A percentile compares a stretch with the other conserved stretches of the same genome.
phyloP scores from a whole-genome alignment of 1,139 yeast genomes.

The Taphrina deformans region DNA sequence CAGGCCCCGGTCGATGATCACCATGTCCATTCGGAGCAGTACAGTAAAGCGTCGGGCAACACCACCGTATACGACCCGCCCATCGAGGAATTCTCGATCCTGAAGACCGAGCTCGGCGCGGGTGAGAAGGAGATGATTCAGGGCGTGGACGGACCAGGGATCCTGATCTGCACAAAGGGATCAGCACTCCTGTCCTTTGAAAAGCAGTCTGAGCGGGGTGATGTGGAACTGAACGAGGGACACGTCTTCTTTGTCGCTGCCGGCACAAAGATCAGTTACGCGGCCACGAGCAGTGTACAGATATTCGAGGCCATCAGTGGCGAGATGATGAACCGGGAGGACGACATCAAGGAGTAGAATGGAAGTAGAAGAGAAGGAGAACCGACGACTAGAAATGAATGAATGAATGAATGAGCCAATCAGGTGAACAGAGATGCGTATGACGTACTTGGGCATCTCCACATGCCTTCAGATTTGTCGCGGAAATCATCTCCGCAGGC shows the following conservation, averaged over 20 bases:
- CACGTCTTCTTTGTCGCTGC: slow-evolving; percentile 85
- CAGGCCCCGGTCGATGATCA: slow-evolving; percentile 16
- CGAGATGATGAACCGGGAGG: slow-evolving; percentile 15
- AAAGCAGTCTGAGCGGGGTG: slow-evolving; percentile 40
- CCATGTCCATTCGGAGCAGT: slow-evolving; percentile 1
- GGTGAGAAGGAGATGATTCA: slow-evolving; percentile 55
- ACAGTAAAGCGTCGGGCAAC: slow-evolving; percentile 42
- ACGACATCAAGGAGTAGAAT: background rate
- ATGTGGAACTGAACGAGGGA: slow-evolving; percentile 55
- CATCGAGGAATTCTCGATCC: slow-evolving; percentile 88
- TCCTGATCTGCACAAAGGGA: slow-evolving; percentile 81
- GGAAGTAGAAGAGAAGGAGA: background rate
- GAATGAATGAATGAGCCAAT: background rate
- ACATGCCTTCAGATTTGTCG: background rate
- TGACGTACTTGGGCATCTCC: background rate
- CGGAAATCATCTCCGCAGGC: no score
- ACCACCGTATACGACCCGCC: slow-evolving; percentile 88
- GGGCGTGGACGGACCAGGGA: slow-evolving; percentile 80
- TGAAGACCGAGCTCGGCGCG: slow-evolving; percentile 58
- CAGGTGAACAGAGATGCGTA: background rate
- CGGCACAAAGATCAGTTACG: slow-evolving; percentile 64
- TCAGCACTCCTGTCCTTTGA: slow-evolving; percentile 57
- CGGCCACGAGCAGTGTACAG: slow-evolving; percentile 58
- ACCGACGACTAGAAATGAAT: background rate
- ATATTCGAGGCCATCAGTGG: slow-evolving; percentile 60